These are phyloP conservation scores for Lolium rigidum DNA, from an alignment of 176 grass and related monocot genomes.

Conservation along the genomic window DNA sequence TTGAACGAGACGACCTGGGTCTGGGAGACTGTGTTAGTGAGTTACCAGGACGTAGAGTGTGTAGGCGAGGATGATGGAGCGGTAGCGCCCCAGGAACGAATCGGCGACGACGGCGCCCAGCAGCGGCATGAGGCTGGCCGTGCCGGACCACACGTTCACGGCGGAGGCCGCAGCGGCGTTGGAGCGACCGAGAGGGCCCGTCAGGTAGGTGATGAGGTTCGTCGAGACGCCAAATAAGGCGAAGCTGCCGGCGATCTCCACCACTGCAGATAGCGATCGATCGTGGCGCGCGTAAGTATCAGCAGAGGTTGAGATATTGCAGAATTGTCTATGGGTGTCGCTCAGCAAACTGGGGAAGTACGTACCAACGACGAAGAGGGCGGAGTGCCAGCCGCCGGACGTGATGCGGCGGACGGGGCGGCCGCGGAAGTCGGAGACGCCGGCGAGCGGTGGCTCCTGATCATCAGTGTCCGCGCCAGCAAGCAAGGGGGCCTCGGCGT, in stretches of 20 bases:
- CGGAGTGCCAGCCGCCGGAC: neutral
- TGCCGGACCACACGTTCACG: slow-evolving; percentile 59
- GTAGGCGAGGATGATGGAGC: slow-evolving; percentile 54
- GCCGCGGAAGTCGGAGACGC: neutral
- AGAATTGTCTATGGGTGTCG: neutral
- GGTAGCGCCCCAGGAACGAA: slow-evolving; percentile 61
- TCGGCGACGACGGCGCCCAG: slow-evolving; percentile 74
- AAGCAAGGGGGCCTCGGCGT: neutral
- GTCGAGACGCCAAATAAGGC: slow-evolving; percentile 62
- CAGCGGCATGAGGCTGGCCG: slow-evolving; percentile 52
- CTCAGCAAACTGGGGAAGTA: neutral
- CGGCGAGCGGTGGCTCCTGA: neutral
- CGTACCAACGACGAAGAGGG: neutral
- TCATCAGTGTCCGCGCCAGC: neutral
- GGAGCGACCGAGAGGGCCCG: slow-evolving; percentile 55
- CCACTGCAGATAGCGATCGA: neutral
- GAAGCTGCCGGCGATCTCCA: slow-evolving; percentile 64
- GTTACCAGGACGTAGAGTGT: slow-evolving; percentile 59
- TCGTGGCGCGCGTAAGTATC: too few relatives aligned
- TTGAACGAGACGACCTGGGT: too few relatives aligned
- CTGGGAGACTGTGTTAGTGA: too few relatives aligned
- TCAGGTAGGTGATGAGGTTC: slow-evolving; percentile 81
- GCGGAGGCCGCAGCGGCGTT: slow-evolving; percentile 66
- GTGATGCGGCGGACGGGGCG: neutral
- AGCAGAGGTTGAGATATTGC: neutral